phyloP scores from a whole-genome alignment of 371 early-diverging fungal species.

The Actinomortierella ambigua region DNA sequence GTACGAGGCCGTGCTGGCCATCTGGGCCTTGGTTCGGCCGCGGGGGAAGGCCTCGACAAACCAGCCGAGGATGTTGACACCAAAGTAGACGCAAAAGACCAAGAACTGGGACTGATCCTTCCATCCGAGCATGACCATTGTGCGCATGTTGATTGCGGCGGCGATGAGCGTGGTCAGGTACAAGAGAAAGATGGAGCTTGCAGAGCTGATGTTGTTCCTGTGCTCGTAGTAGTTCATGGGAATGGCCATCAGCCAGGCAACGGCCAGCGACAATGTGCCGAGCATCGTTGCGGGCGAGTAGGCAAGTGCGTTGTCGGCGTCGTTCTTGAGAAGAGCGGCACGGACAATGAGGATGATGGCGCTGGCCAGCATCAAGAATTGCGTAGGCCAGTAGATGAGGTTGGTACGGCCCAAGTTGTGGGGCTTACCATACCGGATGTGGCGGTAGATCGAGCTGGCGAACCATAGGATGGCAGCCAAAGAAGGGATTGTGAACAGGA shows the following conservation, averaged over 20 bases:
- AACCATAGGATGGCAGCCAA: conserved; percentile 20
- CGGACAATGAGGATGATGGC: conserved; percentile 29
- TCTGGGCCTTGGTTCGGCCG: conserved; percentile 30
- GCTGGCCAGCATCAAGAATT: conserved; percentile 36
- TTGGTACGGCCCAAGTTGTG: conserved; percentile 31
- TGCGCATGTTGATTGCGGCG: conserved; percentile 39
- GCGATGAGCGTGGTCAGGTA: conserved; percentile 22
- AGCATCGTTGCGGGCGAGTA: conserved; percentile 40
- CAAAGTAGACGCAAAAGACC: conserved; percentile 32
- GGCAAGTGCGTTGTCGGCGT: not conserved
- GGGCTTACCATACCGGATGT: conserved; percentile 14
- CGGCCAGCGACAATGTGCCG: conserved; percentile 22
- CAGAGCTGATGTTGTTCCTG: conserved; percentile 23
- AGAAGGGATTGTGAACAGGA: conserved; percentile 26
- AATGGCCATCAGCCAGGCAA: conserved; percentile 30
- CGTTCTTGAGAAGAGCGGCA: conserved; percentile 21
- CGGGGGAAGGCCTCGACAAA: conserved; percentile 36
- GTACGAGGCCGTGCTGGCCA: conserved; percentile 16
- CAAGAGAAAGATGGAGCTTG: conserved; percentile 23
- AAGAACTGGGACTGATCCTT: conserved; percentile 23
- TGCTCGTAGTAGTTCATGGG: conserved; percentile 30
- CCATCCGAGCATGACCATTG: conserved; percentile 22
- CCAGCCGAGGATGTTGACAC: conserved; percentile 23
- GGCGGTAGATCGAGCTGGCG: too few species aligned
- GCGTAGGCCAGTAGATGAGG: conserved; percentile 39